These are phyloP conservation scores for Umbelopsis vinacea DNA, from an alignment of 192 early-diverging fungal species.

Conservation along the genomic window DNA sequence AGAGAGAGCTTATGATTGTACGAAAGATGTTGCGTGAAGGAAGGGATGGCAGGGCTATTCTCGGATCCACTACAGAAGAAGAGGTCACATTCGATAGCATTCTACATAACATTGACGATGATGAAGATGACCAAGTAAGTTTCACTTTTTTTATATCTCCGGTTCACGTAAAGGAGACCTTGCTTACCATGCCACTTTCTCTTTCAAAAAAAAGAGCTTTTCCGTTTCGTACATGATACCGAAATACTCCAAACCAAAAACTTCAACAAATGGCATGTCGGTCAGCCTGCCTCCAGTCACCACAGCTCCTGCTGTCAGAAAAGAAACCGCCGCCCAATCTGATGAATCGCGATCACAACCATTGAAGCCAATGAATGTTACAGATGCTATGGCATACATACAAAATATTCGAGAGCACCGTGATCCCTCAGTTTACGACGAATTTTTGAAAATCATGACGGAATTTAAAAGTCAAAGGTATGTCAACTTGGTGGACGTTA, in stretches of 20 bases:
- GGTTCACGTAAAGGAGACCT: neutral
- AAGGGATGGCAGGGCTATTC: constrained; percentile 20
- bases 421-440: constrained; percentile 23
- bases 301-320: neutral
- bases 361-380: constrained; percentile 17
- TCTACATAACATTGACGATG: constrained; percentile 16
- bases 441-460: constrained; percentile 33
- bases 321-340: neutral
- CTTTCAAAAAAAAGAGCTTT: neutral
- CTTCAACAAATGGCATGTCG: constrained; percentile 10
- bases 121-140: constrained; percentile 14
- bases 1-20: constrained; percentile 32
- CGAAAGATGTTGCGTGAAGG: constrained; percentile 19
- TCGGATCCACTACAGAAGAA: constrained; percentile 9
- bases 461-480: constrained; percentile 38
- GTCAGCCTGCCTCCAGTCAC: neutral
- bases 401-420: constrained; percentile 25
- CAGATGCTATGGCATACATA: constrained; percentile 35
- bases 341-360: neutral
- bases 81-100: constrained; percentile 13
- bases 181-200: neutral
- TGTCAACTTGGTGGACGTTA: too few relatives aligned
- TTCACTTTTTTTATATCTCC: neutral
- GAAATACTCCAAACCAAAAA: constrained; percentile 9
- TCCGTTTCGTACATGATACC: neutral